Evolutionary conservation across 805 yeast species (phyloP).

Genomic region (Saccharomyces jurei): DNA sequence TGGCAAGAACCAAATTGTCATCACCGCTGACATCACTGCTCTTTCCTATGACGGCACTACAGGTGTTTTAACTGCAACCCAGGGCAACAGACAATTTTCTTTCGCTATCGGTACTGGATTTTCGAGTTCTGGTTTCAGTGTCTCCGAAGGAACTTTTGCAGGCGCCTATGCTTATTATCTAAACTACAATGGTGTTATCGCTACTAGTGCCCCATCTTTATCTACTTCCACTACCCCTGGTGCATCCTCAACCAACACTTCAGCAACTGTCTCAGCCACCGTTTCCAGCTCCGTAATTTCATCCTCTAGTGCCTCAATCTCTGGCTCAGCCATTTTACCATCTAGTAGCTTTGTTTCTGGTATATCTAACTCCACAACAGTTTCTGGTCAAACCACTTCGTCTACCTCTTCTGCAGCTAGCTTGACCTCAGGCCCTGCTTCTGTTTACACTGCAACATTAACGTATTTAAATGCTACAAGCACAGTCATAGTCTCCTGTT

Average conservation of each 20-base stretch:
- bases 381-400: not conserved
- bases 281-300: slow-evolving; percentile 6
- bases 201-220: slow-evolving; percentile 2
- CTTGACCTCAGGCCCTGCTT: slow-evolving; percentile 1
- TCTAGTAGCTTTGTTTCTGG: slow-evolving; percentile 16
- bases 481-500: not conserved
- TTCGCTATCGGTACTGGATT: slow-evolving; percentile 1
- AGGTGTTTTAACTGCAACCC: slow-evolving; percentile 2
- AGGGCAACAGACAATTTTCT: not conserved
- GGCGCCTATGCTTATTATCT: slow-evolving; percentile 3
- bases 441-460: slow-evolving; percentile 3
- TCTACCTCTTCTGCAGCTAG: not conserved
- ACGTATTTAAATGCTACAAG: not conserved
- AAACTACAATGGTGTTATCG: slow-evolving; percentile 3
- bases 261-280: slow-evolving; percentile 3
- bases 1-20: not conserved
- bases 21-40: not conserved
- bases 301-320: slow-evolving; percentile 1
- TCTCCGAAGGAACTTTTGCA: slow-evolving; percentile 4
- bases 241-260: not conserved
- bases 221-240: slow-evolving; percentile 1
- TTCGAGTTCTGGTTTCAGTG: not conserved
- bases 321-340: not conserved
- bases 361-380: not conserved
- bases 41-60: not conserved